phyloP scores from a whole-genome alignment of 345 rosid genomes.

The Bretschneidera sinensis region DNA sequence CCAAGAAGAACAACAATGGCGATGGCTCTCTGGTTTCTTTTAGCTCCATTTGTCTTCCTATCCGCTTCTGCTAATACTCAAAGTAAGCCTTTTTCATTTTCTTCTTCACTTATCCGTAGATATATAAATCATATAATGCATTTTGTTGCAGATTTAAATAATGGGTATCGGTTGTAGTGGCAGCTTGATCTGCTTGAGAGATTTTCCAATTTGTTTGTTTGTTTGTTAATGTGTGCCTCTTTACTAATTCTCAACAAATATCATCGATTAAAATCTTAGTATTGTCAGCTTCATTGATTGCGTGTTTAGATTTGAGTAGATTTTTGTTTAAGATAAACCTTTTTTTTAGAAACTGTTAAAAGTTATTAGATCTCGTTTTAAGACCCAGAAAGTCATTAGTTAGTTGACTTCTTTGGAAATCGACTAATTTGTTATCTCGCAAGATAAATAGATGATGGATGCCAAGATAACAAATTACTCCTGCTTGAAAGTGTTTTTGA shows the following conservation, averaged over 20 bases:
- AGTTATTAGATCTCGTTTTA: conserved; percentile 6
- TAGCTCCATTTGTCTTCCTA: conserved; percentile 24
- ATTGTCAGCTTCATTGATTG: conserved; percentile 5
- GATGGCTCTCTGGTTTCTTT: conserved; percentile 17
- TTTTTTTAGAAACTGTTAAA: neutral
- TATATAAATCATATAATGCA: no score
- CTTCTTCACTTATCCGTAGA: neutral
- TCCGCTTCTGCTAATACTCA: conserved; percentile 32
- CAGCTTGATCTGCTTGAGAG: conserved; percentile 18
- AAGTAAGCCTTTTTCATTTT: conserved; percentile 23
- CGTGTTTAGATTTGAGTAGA: conserved; percentile 15
- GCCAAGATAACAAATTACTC: neutral
- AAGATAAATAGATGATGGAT: no score
- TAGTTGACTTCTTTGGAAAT: neutral
- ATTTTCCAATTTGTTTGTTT: neutral
- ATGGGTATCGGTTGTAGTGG: neutral
- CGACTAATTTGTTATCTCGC: no score
- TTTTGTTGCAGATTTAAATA: neutral
- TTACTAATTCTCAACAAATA: neutral
- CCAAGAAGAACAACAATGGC: conserved; percentile 16
- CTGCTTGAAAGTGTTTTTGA: neutral
- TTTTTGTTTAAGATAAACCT: conserved; percentile 2
- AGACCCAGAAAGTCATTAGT: neutral
- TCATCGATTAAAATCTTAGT: conserved; percentile 2
- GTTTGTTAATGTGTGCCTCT: neutral